Conservation (phyloP, 306 rosid genomes). For the Citrullus colocynthis region DNA sequence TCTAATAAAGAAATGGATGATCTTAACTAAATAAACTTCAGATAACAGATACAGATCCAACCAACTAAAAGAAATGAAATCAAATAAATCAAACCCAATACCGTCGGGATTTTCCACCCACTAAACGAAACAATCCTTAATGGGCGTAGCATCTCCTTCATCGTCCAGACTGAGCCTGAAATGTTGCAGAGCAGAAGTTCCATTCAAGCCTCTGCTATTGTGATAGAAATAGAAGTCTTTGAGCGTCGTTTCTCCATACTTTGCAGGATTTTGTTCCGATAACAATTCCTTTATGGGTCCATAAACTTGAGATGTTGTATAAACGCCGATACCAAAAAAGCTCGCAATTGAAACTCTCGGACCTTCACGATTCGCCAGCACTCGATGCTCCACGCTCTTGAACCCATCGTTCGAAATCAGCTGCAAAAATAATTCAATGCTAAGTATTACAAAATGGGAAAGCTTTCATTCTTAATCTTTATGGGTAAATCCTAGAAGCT, state of each 20-base stretch:
- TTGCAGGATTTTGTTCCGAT: background rate
- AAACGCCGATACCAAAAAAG: background rate
- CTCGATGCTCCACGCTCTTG: slow-evolving; percentile 17
- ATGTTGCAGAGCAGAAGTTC: background rate
- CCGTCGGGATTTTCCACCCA: no score
- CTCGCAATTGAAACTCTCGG: slow-evolving; percentile 15
- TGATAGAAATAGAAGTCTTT: background rate
- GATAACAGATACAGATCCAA: no score
- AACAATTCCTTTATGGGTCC: slow-evolving; percentile 22
- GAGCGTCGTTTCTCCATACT: background rate
- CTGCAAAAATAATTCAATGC: background rate
- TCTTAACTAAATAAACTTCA: no score
- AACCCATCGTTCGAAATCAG: slow-evolving; percentile 20
- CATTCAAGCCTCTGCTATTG: background rate
- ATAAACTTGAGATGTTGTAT: slow-evolving; percentile 10
- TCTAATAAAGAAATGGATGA: no score
- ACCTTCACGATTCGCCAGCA: slow-evolving; percentile 6
- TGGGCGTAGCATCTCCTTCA: background rate
- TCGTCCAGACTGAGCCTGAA: background rate
- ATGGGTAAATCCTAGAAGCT: background rate
- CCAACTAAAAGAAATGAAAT: no score
- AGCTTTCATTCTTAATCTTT: background rate
- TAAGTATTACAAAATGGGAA: background rate
- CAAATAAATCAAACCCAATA: no score
- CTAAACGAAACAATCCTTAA: background rate